Evolutionary conservation across 495 filamentous ascomycete species (phyloP), one percentile per base, ranked within the genome.

Genomic region (Penicillium taxi): DNA sequence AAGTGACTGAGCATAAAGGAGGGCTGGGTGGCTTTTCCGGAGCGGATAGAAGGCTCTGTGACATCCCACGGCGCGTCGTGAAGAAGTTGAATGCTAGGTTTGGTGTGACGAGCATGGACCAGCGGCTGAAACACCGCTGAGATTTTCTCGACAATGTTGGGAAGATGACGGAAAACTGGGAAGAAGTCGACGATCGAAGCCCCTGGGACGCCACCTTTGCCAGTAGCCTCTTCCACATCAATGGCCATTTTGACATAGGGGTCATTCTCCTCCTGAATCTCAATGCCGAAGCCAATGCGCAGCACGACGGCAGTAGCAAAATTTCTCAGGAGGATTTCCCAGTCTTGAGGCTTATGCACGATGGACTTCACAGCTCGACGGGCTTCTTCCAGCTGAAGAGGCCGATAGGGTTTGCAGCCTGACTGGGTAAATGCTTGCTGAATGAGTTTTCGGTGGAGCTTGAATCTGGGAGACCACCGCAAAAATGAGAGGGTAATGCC

Each of bases 221-320:
- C 61, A 0, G 57, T 60, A 0, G 67, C 67, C 39, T 59, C 48
- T 21, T 56, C 52, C 5, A 65, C 66, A 20, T 68, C 66, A 18
- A 52, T 47, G 1, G 67, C 60, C 26, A 72, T 66, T 26, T 69
- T 49, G 9, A 70, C 58, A 24, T 62, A 68, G 0, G 62, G 58
- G 34, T 69, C 63, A 22, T 65, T 48, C 24, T 69, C 50, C 14
- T 48, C 51, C 24, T 50, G 37, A 9, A 74, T 48, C 3, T 52
- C 50, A 14, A 70, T 63, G 0, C 70, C 68, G 44, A 69, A 70
- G 2, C 61, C 64, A 28, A 70, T 64, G 0, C 61, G 47, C 31
- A 72, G 44, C 5, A 69, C 65, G 6, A 48, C 45, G 6, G 45
- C 45, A 1, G 45, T 48, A 0, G 45, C 44, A 17, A 44, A 48